Percentiles rank a stretch among this genome's conserved stretches.
Evolutionary conservation across 1,139 yeast species (phyloP).

Genomic region (Candida tunisiensis): DNA sequence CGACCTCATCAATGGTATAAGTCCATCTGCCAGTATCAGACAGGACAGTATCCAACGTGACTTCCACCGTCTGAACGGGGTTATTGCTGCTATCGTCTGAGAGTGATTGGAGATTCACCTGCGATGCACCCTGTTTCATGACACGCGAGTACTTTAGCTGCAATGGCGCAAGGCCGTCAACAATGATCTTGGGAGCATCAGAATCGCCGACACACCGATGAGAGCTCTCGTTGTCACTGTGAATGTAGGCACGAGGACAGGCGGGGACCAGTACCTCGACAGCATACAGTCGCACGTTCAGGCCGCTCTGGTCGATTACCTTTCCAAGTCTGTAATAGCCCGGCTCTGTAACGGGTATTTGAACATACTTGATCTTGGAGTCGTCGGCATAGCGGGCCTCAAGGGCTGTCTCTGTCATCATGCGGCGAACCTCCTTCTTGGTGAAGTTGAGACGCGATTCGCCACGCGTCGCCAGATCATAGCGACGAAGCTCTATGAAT

Average conservation of each 20-base stretch:
- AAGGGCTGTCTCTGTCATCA: conserved; percentile 23
- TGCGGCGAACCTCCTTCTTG: conserved; percentile 29
- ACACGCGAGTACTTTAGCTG: conserved; percentile 42
- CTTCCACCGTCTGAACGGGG: background rate
- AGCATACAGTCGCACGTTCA: conserved; percentile 46
- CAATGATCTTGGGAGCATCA: conserved; percentile 37
- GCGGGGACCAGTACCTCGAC: conserved; percentile 50
- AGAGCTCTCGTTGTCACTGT: conserved; percentile 7
- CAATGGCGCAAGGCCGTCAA: conserved; percentile 65
- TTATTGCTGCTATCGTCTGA: no score
- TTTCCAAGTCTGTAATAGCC: conserved; percentile 58
- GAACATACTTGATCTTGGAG: conserved; percentile 25
- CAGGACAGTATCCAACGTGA: conserved; percentile 20
- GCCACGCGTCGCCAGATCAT: conserved; percentile 38
- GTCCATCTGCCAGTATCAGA: conserved; percentile 40
- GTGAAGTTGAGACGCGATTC: conserved; percentile 36
- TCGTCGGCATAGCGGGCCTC: conserved; percentile 11
- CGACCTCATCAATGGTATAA: conserved; percentile 48
- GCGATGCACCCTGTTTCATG: conserved; percentile 20
- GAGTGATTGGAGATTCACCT: no score
- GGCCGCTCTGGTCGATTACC: conserved; percentile 48
- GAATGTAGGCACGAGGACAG: conserved; percentile 59
- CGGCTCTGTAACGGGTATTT: conserved; percentile 44
- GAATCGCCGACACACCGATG: conserved; percentile 50
- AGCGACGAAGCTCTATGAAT: conserved; percentile 45